phyloP scores from a whole-genome alignment of 83 land plant genomes.

The Larix sibirica region DNA sequence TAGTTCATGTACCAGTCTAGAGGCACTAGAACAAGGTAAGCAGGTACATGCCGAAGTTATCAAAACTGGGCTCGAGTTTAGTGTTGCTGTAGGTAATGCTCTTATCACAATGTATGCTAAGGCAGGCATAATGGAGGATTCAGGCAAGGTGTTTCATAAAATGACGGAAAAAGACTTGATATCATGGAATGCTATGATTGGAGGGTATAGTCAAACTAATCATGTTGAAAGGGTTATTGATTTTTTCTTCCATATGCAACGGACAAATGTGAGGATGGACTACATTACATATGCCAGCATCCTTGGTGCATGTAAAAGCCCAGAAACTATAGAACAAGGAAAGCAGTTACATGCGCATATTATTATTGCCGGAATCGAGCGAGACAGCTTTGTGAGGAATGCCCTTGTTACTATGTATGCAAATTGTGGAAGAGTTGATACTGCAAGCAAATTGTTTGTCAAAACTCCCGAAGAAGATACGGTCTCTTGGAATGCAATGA shows the following conservation, averaged over 20 bases:
- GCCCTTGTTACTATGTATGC: constrained; percentile 1
- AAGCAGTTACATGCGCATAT: not conserved
- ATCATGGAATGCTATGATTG: constrained; percentile 59
- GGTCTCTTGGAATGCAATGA: not conserved
- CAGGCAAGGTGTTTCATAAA: constrained; percentile 35
- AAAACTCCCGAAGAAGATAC: not conserved
- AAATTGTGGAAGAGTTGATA: not conserved
- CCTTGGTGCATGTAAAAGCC: constrained; percentile 13
- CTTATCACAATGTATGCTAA: constrained; percentile 4
- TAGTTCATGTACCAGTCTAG: constrained; percentile 46
- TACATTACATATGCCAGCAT: constrained; percentile 50
- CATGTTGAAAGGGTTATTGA: constrained; percentile 43
- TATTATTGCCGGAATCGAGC: not conserved
- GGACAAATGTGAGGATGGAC: constrained; percentile 32
- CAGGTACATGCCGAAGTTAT: constrained; percentile 5
- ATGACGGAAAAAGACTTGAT: constrained; percentile 44
- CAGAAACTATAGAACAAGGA: not conserved
- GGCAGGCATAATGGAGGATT: constrained; percentile 23
- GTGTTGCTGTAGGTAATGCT: not conserved
- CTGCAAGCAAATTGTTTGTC: not conserved
- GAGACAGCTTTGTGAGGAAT: not conserved
- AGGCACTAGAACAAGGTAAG: constrained; percentile 35
- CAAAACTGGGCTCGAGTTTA: not conserved
- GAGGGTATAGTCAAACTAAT: constrained; percentile 59
- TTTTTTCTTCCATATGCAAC: constrained; percentile 37